Percentiles rank a stretch among this genome's conserved stretches.
phyloP scores from a whole-genome alignment of 495 filamentous ascomycete species.

The Annulohypoxylon nitens region DNA sequence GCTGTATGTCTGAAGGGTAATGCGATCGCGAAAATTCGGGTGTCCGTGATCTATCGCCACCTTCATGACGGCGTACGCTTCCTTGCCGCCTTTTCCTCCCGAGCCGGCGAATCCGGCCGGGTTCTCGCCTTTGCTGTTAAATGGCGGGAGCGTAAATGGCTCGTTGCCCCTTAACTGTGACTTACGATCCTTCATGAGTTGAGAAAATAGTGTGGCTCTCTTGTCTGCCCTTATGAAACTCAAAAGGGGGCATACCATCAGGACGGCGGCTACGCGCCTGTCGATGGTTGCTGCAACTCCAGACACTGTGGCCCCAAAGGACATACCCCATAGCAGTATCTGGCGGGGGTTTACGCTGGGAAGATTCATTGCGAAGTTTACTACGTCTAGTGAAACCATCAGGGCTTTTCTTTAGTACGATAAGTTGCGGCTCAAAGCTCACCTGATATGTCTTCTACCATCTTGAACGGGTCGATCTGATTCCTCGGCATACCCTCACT shows the following conservation, averaged over 20 bases:
- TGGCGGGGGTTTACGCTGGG: conserved; percentile 51
- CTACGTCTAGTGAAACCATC: neutral
- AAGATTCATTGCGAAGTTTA: conserved; percentile 51
- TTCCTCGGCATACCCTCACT: conserved; percentile 61
- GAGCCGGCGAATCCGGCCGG: conserved; percentile 43
- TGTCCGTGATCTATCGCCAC: conserved; percentile 12
- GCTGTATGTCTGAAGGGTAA: conserved; percentile 41
- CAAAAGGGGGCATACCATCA: conserved; percentile 37
- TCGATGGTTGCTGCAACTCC: conserved; percentile 51
- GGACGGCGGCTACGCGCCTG: conserved; percentile 21
- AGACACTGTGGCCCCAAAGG: conserved; percentile 52
- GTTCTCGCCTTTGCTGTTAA: conserved; percentile 56
- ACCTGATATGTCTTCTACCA: conserved; percentile 55
- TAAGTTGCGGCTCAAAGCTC: neutral
- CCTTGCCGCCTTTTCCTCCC: conserved; percentile 30
- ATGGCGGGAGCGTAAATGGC: conserved; percentile 34
- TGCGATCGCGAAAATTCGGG: conserved; percentile 27
- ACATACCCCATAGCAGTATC: conserved; percentile 62
- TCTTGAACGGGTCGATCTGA: conserved; percentile 54
- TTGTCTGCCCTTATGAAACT: conserved; percentile 24
- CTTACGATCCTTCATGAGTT: conserved; percentile 47
- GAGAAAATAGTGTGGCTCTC: conserved; percentile 22
- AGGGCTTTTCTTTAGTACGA: neutral
- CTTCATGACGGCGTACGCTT: conserved; percentile 32
- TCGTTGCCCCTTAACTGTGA: conserved; percentile 51